phyloP scores from a whole-genome alignment of 177 flowering plant species.

The Telopea speciosissima region DNA sequence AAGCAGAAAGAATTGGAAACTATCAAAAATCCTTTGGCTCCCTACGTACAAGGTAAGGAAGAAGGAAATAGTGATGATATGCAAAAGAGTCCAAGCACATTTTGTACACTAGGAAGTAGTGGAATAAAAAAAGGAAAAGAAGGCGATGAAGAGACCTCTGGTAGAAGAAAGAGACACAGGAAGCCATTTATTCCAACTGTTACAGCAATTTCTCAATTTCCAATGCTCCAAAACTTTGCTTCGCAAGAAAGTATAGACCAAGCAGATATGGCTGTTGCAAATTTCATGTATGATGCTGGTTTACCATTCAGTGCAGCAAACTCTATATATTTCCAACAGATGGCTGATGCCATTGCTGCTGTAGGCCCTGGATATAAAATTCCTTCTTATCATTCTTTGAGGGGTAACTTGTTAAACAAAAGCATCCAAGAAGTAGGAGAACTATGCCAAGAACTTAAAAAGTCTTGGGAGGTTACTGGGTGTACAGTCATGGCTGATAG shows the following conservation, averaged over 20 bases:
- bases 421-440: slow-evolving; percentile 22
- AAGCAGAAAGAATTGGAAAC: slow-evolving; percentile 22
- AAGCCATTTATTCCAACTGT: slow-evolving; percentile 12
- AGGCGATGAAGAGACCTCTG: slow-evolving; percentile 12
- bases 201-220: slow-evolving; percentile 18
- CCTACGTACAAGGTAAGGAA: slow-evolving; percentile 13
- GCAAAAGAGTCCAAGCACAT: slow-evolving; percentile 9
- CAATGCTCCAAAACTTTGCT: slow-evolving; percentile 16
- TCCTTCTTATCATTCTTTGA: slow-evolving; percentile 37
- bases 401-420: slow-evolving; percentile 26
- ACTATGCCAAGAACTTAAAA: slow-evolving; percentile 25
- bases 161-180: slow-evolving; percentile 17
- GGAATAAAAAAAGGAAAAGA: slow-evolving; percentile 16
- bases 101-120: slow-evolving; percentile 3
- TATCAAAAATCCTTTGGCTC: slow-evolving; percentile 6
- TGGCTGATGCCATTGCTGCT: slow-evolving; percentile 43
- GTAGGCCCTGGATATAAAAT: slow-evolving; percentile 40
- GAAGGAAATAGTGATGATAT: slow-evolving; percentile 13
- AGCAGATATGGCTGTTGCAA: slow-evolving; percentile 44
- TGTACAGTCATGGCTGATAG: slow-evolving; percentile 45
- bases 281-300: slow-evolving; percentile 35
- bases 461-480: slow-evolving; percentile 47
- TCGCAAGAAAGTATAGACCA: slow-evolving; percentile 34
- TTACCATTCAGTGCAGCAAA: slow-evolving; percentile 34
- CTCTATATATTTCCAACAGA: slow-evolving; percentile 32